phyloP scores from a whole-genome alignment of 2,329 filamentous ascomycete species.

The Fusarium robinianum region DNA sequence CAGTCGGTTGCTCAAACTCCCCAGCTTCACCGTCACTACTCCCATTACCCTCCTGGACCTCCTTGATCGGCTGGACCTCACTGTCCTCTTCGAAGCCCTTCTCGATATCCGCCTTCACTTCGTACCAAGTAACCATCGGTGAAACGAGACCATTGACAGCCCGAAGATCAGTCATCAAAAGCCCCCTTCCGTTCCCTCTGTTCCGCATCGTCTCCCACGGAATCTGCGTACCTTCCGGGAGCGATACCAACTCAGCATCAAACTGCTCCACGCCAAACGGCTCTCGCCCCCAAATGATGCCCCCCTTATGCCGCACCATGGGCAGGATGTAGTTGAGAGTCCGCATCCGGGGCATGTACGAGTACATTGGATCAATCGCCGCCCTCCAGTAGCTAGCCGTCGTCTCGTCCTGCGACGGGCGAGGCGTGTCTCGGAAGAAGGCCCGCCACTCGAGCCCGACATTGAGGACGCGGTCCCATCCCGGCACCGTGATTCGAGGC shows the following conservation, averaged over 20 bases:
- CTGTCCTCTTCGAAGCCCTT: constrained; percentile 13
- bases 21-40: too few species aligned
- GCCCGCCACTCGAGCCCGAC: constrained; percentile 39
- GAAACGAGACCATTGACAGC: not conserved
- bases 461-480: constrained; percentile 35
- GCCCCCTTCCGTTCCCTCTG: constrained; percentile 2
- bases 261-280: constrained; percentile 30
- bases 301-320: constrained; percentile 33
- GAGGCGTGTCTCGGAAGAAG: constrained; percentile 36
- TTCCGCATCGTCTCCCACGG: constrained; percentile 32
- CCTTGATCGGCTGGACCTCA: not conserved
- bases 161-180: constrained; percentile 11
- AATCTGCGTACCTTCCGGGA: constrained; percentile 30
- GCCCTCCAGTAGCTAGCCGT: constrained; percentile 30
- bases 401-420: constrained; percentile 24
- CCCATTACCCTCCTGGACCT: not conserved
- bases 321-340: constrained; percentile 38
- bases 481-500: constrained; percentile 15
- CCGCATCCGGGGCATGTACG: constrained; percentile 31
- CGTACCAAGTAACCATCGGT: constrained; percentile 23
- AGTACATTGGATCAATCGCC: constrained; percentile 26
- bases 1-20: too few species aligned
- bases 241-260: constrained; percentile 18
- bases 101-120: constrained; percentile 24
- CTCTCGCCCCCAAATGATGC: constrained; percentile 35